Conservation (phyloP, 2,329 filamentous ascomycete species). For the Beauveria caledonica region DNA sequence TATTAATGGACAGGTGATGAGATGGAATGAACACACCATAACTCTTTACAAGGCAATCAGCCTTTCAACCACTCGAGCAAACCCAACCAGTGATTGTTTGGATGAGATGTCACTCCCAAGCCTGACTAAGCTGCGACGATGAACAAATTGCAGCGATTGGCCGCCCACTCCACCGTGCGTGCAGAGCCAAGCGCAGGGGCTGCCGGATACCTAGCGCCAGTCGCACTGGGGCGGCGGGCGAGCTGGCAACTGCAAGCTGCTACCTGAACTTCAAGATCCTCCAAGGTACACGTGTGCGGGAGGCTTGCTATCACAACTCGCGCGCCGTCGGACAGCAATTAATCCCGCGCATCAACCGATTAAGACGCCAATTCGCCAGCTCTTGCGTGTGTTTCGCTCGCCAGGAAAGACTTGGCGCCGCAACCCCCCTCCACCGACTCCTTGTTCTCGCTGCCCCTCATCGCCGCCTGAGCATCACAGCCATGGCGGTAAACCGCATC, state of each 20-base stretch:
- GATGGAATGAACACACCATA: not conserved
- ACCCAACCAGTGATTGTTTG: not conserved
- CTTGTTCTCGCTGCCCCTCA: constrained; percentile 19
- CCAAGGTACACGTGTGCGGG: constrained; percentile 10
- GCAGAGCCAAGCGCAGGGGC: constrained; percentile 2
- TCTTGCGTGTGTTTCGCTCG: not conserved
- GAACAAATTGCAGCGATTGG: not conserved
- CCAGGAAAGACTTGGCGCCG: not conserved
- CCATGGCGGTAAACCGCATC: constrained; percentile 94
- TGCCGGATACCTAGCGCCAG: constrained; percentile 5
- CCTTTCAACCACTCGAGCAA: not conserved
- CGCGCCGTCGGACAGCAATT: not conserved
- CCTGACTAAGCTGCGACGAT: constrained; percentile 7
- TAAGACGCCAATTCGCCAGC: not conserved
- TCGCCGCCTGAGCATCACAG: constrained; percentile 19
- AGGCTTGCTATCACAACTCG: constrained; percentile 2
- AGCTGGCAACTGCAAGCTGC: not conserved
- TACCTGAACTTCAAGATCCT: constrained; percentile 3
- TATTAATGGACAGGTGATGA: no score
- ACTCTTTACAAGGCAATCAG: not conserved
- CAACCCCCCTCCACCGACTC: not conserved
- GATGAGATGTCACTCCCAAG: not conserved
- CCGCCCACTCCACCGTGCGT: not conserved
- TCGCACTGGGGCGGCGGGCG: not conserved
- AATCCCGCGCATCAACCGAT: not conserved